Evolutionary conservation across 768 basidiomycete genomes (phyloP).

Genomic region (Suillus hirtellus): DNA sequence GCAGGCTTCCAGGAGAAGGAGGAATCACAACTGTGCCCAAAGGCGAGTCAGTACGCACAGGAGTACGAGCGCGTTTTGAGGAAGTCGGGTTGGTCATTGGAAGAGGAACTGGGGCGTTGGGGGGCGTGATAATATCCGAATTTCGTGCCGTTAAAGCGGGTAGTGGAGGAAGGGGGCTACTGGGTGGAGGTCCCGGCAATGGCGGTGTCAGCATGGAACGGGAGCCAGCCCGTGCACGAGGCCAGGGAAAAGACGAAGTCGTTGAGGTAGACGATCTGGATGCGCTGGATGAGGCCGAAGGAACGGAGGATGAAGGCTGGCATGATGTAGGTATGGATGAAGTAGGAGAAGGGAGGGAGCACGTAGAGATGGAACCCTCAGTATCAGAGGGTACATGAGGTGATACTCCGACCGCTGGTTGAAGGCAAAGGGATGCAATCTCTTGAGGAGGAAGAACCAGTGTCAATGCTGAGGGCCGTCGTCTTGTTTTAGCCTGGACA

Average conservation of each 20-base stretch:
- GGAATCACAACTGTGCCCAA: constrained; percentile 10
- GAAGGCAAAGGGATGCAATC: constrained; percentile 8
- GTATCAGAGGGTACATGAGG: constrained; percentile 27
- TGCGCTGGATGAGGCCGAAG: constrained; percentile 5
- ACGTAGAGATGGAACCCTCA: constrained; percentile 11
- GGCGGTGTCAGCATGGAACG: constrained; percentile 29
- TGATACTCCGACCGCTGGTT: constrained; percentile 23
- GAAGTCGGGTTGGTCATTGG: constrained; percentile 15
- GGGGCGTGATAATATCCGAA: neutral
- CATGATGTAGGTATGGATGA: constrained; percentile 9
- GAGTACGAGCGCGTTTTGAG: constrained; percentile 29
- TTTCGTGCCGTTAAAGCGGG: constrained; percentile 12
- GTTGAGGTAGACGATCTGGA: constrained; percentile 6
- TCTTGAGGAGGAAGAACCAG: constrained; percentile 18
- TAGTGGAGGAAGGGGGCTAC: constrained; percentile 30
- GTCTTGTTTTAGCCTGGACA: constrained; percentile 8
- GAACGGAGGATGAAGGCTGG: constrained; percentile 11
- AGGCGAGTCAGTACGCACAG: neutral
- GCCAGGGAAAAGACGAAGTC: constrained; percentile 19
- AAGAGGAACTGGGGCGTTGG: neutral
- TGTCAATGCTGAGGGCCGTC: constrained; percentile 18
- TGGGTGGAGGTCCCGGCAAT: constrained; percentile 28
- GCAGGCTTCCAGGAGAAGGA: constrained; percentile 30
- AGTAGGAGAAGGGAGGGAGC: constrained; percentile 19
- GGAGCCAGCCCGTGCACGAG: constrained; percentile 25